Base-by-base conservation (phyloP, 2,329 filamentous ascomycete genomes). In the Ascochyta viciae-villosae region DNA sequence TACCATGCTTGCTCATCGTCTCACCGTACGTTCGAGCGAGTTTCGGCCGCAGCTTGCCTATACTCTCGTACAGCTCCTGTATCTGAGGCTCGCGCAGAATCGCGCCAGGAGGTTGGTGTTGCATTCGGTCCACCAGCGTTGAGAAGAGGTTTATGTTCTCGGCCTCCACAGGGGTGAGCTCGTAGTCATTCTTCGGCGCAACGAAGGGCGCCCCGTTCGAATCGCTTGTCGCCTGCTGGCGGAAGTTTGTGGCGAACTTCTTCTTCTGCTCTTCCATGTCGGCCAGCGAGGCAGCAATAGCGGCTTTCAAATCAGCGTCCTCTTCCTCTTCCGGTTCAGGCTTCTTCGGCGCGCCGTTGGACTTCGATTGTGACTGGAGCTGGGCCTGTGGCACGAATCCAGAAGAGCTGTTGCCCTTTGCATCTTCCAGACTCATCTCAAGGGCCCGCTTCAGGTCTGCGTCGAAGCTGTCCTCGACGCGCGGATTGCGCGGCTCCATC, bases 191-290 rank as follows among this genome's bases (percentile, higher is more conserved):
- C 79, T 94, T 96, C 1, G 91, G 89, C 39, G 81, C 80, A n/a
- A 84, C 79, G 23, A 82, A 73, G 10, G 82, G 76, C 6, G 58
- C 74, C 15, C 80, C 76, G 24, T 81, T 78, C 1, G 82, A 78
- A 34, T 80, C 82, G 0, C 85, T 83, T 1, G 89, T 85, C 12
- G 54, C 34, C 59, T 95, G 91, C 70, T 91, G 87, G 73, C 95
- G 96, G 66, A 98, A 83, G 2, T 87, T 87, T 5, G 89, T 90
- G 1, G 92, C 87, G 74, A 98, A 92, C 65, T 88, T 88, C 77
- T 94, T 89, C 81, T 99, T 98, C 74, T 99, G 94, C 75, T 97
- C 91, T 76, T 99, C 95, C 92, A 98, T 97, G 71, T 99, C 95
- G 23, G 91, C 90, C 55, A 99, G 75, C 5, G 95, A 98, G 16